Evolutionary conservation across 495 filamentous ascomycete species (phyloP).

Genomic region (Staphylotrichum tortipilum): DNA sequence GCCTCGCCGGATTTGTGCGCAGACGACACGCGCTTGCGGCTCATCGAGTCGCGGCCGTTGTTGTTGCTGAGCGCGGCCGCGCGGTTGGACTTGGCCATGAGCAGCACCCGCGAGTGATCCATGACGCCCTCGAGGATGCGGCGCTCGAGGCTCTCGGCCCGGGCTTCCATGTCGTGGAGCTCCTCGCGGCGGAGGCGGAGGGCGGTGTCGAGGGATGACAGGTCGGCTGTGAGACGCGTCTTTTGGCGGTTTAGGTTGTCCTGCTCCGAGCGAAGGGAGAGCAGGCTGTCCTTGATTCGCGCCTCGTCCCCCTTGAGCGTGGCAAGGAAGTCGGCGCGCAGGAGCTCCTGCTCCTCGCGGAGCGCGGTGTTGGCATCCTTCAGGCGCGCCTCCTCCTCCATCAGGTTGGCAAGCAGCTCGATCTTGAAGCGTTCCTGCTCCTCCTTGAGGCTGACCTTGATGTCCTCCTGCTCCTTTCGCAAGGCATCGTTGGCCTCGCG

Average conservation of each 20-base stretch:
- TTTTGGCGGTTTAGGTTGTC: constrained; percentile 66
- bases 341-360: constrained; percentile 61
- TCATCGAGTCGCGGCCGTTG: constrained; percentile 47
- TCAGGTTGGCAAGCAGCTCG: constrained; percentile 56
- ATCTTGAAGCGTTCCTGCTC: constrained; percentile 23
- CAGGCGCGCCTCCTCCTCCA: constrained; percentile 65
- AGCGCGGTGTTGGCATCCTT: constrained; percentile 60
- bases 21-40: constrained; percentile 55
- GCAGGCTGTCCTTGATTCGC: constrained; percentile 31
- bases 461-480: constrained; percentile 10
- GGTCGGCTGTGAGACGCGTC: constrained; percentile 66
- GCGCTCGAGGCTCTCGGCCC: constrained; percentile 79
- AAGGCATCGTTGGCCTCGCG: constrained; percentile 13
- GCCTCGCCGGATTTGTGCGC: constrained; percentile 3
- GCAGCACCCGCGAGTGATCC: constrained; percentile 80
- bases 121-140: constrained; percentile 91
- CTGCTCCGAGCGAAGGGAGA: constrained; percentile 53
- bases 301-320: constrained; percentile 37
- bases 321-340: constrained; percentile 55
- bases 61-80: constrained; percentile 1
- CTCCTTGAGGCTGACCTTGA: constrained; percentile 19
- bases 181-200: constrained; percentile 83
- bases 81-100: constrained; percentile 53
- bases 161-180: constrained; percentile 75
- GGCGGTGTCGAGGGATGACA: constrained; percentile 81